Conservation (phyloP, 805 yeast genomes). For the Candida corydali region DNA sequence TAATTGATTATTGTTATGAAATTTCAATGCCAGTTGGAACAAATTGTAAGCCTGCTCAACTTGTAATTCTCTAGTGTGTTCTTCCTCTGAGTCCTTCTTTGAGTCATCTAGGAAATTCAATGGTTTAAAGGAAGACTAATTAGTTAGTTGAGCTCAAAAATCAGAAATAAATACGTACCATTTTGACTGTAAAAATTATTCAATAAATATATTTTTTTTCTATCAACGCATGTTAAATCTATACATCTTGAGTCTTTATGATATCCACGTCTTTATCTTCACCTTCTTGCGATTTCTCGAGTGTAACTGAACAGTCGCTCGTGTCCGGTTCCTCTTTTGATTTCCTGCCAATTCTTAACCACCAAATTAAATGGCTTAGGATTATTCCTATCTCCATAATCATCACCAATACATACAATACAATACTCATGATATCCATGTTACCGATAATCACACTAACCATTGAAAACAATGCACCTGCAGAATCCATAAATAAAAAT, state of each 20-base stretch:
- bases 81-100: slow-evolving; percentile 63
- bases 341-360: slow-evolving; percentile 29
- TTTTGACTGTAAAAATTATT: too few relatives aligned
- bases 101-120: slow-evolving; percentile 71
- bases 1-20: slow-evolving; percentile 50
- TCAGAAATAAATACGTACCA: background rate
- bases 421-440: slow-evolving; percentile 75
- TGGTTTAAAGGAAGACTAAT: slow-evolving; percentile 69
- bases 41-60: slow-evolving; percentile 78
- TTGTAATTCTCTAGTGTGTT: slow-evolving; percentile 88
- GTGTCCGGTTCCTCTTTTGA: slow-evolving; percentile 14
- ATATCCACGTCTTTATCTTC: background rate
- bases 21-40: slow-evolving; percentile 65
- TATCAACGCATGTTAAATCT: too few relatives aligned
- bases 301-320: background rate
- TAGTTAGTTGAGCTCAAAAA: slow-evolving; percentile 4
- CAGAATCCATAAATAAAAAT: slow-evolving; percentile 68
- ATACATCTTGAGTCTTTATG: too few relatives aligned
- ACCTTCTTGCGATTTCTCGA: background rate
- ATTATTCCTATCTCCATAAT: slow-evolving; percentile 76
- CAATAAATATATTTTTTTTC: too few relatives aligned
- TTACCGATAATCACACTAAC: slow-evolving; percentile 51
- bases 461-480: slow-evolving; percentile 78
- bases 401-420: slow-evolving; percentile 71
- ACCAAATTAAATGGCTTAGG: slow-evolving; percentile 68